Evolutionary conservation across 192 early-diverging fungal genomes (phyloP), one percentile per base, ranked within the genome.

Genomic region (Coemansia furcata): DNA sequence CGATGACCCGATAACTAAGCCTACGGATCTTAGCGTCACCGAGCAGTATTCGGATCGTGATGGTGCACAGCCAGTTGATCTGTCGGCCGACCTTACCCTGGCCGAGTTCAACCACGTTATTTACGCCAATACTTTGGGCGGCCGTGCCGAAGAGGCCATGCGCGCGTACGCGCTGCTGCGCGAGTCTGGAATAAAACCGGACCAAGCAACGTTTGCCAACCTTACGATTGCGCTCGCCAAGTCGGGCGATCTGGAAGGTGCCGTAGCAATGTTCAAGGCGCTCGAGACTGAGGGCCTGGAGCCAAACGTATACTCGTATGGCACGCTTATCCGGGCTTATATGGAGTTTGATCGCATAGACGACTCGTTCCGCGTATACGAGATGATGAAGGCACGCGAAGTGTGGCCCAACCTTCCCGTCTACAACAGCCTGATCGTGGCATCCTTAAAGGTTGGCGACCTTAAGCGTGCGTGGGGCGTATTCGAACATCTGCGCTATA

Each of bases 401-500:
- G 66, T 85, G 21, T 79, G 84, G 68, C 86, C 87, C 35, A 80
- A 78, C 65, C 72, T 86, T 29, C 75, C 82, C 44, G 86, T 94
- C 30, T 97, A 90, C 83, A 91, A 93, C 15, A 90, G 73, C 36
- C 74, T 98, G 8, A 92, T 99, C 52, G 86, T 90, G 52, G 91
- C 92, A 33, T 99, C 93, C 63, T 58, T 97, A 4, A 84, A 87
- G 37, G 68, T 84, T 17, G 77, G 83, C 21, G 86, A 97, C 58
- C 79, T 90, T 23, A 69, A 87, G 21, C 89, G 91, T 0, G 95
- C 95, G 21, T 99, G 97, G 97, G 85, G 85, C 36, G 88, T 91
- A 23, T 99, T 97, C 84, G 89, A 97, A 68, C 85, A 93, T 66
- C 88, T 96, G 89, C 87, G 91, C 54, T 78, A 84, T 19, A 89